phyloP scores from a whole-genome alignment of 257 asterid genomes.

The Ophiorrhiza pumila region DNA sequence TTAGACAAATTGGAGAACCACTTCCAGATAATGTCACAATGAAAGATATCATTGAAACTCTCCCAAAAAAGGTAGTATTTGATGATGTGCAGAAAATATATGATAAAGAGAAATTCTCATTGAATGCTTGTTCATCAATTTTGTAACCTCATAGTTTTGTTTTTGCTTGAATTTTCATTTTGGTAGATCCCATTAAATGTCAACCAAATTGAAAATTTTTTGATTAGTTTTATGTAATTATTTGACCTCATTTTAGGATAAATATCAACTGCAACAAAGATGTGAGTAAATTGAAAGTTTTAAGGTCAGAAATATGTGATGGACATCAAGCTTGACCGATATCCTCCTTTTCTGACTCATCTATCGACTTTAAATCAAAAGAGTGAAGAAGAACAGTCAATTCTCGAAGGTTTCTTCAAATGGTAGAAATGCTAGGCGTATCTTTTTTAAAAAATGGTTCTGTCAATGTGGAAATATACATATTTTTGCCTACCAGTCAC shows the following conservation, averaged over 20 bases:
- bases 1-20: conserved; percentile 87
- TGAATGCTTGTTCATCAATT: neutral
- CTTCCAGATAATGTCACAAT: conserved; percentile 75
- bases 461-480: neutral
- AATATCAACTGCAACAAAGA: neutral
- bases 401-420: neutral
- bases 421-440: neutral
- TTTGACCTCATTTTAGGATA: neutral
- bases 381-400: neutral
- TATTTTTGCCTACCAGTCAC: neutral
- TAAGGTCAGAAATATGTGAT: neutral
- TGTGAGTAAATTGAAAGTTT: neutral
- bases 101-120: neutral
- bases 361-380: no score
- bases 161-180: neutral
- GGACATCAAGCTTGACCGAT: neutral
- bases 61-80: conserved; percentile 72
- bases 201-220: neutral
- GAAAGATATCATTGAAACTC: conserved; percentile 68
- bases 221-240: neutral
- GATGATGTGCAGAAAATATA: neutral
- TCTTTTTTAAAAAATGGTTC: neutral
- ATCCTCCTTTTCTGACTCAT: neutral
- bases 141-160: neutral
- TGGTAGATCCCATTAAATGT: neutral